Evolutionary conservation across 306 rosid genomes (phyloP).

Genomic region (Lotus japonicus): DNA sequence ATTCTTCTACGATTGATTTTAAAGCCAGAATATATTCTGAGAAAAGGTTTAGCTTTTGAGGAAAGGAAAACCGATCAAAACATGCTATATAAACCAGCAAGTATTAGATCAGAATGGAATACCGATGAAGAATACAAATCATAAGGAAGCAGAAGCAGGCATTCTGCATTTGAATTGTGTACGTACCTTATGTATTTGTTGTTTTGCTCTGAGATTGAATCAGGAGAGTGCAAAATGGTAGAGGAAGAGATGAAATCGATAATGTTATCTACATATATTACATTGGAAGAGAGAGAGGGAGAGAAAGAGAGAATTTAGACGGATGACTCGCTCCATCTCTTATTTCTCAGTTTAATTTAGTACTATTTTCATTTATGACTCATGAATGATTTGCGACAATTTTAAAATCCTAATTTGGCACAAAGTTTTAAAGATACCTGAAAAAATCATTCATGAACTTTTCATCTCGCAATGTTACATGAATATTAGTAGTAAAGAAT

Average conservation of each 20-base stretch:
- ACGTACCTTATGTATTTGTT: background rate
- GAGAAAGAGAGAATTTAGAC: conserved; percentile 3
- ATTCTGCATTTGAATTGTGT: background rate
- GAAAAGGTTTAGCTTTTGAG: too few relatives aligned
- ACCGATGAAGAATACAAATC: background rate
- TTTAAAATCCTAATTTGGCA: too few relatives aligned
- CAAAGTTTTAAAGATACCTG: too few relatives aligned
- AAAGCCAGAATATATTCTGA: background rate
- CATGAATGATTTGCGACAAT: background rate
- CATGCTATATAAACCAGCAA: too few relatives aligned
- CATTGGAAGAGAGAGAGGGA: background rate
- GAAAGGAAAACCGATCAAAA: too few relatives aligned
- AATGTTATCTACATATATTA: background rate
- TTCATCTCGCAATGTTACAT: too few relatives aligned
- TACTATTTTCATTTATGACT: background rate
- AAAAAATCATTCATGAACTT: too few relatives aligned
- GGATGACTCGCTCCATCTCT: conserved; percentile 34
- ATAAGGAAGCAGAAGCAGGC: background rate
- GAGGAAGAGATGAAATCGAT: conserved; percentile 5
- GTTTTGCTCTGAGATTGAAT: background rate
- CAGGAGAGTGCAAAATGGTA: conserved; percentile 15
- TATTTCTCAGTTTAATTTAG: background rate
- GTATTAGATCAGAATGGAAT: background rate
- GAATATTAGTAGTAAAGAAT: too few relatives aligned
- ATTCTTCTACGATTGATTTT: too few relatives aligned